Evolutionary conservation across 129 eudicot species (phyloP).

Genomic region (Lonicera japonica): DNA sequence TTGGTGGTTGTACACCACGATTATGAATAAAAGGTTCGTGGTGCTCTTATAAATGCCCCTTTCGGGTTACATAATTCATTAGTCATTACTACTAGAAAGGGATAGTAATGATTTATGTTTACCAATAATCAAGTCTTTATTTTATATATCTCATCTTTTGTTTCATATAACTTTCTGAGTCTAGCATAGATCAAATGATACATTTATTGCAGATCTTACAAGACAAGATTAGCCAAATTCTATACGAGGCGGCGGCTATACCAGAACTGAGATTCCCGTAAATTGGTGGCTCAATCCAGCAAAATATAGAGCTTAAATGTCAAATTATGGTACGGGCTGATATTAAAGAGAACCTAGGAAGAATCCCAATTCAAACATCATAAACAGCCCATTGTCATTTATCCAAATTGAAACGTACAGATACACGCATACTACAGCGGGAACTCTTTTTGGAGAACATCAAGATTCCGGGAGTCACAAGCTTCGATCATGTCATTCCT

Average conservation of each 20-base stretch:
- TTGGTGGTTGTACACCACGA: too few species aligned
- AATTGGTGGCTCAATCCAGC: background rate
- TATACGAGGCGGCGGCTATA: background rate
- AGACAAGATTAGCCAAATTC: background rate
- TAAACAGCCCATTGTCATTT: background rate
- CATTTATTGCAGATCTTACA: background rate
- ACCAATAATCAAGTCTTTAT: too few species aligned
- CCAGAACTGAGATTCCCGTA: background rate
- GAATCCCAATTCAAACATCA: background rate
- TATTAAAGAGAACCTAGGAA: background rate
- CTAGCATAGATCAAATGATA: background rate
- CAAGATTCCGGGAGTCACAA: constrained; percentile 85
- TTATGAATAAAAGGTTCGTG: too few species aligned
- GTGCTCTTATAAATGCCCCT: too few species aligned
- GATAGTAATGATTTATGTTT: too few species aligned
- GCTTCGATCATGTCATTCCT: constrained; percentile 88
- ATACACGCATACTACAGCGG: constrained; percentile 35
- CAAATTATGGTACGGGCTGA: too few species aligned
- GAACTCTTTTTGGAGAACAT: constrained; percentile 89
- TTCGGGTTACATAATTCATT: too few species aligned
- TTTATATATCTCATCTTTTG: too few species aligned
- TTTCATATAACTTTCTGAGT: too few species aligned
- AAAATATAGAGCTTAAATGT: background rate
- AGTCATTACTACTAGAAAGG: too few species aligned
- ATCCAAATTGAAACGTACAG: background rate